Evolutionary conservation across 192 early-diverging fungal genomes (phyloP), one percentile per base, ranked within the genome.

Genomic region (Coemansia sp.): DNA sequence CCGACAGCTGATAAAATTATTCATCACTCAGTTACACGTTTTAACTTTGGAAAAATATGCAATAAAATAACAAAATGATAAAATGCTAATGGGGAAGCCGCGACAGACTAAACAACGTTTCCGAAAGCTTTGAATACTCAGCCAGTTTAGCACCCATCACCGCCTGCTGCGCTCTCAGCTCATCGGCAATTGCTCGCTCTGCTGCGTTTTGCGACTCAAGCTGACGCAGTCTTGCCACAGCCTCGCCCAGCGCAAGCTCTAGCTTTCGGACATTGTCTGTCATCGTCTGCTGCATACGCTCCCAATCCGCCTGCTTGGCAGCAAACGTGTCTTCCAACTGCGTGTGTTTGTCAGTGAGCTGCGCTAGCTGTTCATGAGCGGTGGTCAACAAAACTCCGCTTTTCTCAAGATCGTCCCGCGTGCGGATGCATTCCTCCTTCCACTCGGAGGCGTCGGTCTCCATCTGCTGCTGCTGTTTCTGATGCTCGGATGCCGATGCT

Each of bases 211-310:
- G 65, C 11, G 69, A 37, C 48, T 81, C 78, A 1, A 75, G 55
- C 14, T 60, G 65, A 1, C 72, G 62, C 24, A 81, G 45, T 10
- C 78, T 19, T 2, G 69, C 49, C 2, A 81, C 60, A 19, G 78
- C 72, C 22, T 81, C 66, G 10, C 52, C 63, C 35, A 81, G 39
- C 3, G 78, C 72, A 0, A 22, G 12, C 53, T 81, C 78, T 39
- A 81, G 43, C 21, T 50, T 51, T 1, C 47, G 23, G 5, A 65
- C 62, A 5, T 38, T 65, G 1, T 62, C 66, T 3, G 68, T 47
- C 65, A 75, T 39, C 19, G 47, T 50, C 2, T 32, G 8, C 9
- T 62, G 48, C 12, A 15, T 47, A 10, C 35, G 11, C 4, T 60
- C 63, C 63, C 64, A 65, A 2, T 7, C 53, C 9, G 24, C 37